These are phyloP conservation scores for Dipodascus albidus DNA, from an alignment of 805 yeast species.

Conservation along the genomic window DNA sequence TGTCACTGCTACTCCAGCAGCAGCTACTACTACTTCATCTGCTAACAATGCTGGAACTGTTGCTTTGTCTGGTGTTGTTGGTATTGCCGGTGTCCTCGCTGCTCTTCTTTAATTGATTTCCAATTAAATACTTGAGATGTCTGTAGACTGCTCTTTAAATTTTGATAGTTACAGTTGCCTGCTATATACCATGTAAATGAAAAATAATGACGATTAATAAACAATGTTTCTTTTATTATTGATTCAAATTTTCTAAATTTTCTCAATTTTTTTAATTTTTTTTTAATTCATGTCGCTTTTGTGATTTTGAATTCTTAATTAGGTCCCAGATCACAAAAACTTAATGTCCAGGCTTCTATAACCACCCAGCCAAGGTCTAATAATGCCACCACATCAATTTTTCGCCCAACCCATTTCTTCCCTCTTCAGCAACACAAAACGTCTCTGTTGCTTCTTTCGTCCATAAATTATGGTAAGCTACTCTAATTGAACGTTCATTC, in stretches of 20 bases:
- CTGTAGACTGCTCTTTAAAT: no score
- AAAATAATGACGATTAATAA: background rate
- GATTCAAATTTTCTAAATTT: background rate
- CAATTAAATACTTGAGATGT: no score
- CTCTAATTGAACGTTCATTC: background rate
- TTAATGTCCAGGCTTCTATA: no score
- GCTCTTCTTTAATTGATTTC: constrained; percentile 5
- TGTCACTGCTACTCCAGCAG: constrained; percentile 8
- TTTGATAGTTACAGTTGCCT: no score
- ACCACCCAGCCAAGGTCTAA: no score
- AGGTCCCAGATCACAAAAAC: background rate
- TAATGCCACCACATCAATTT: background rate
- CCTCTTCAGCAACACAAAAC: background rate
- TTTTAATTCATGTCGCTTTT: background rate
- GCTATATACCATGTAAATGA: no score
- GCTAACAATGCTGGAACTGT: constrained; percentile 32
- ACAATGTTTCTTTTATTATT: no score
- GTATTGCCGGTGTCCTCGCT: constrained; percentile 6
- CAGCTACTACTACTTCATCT: constrained; percentile 59
- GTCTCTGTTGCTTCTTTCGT: no score
- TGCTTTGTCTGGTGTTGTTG: constrained; percentile 20
- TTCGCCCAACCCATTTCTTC: background rate
- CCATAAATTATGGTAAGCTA: background rate
- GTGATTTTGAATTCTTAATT: no score
- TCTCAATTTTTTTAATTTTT: background rate